These are phyloP conservation scores for Auriscalpium orientale DNA, from an alignment of 768 basidiomycete genomes.

Conservation along the genomic window DNA sequence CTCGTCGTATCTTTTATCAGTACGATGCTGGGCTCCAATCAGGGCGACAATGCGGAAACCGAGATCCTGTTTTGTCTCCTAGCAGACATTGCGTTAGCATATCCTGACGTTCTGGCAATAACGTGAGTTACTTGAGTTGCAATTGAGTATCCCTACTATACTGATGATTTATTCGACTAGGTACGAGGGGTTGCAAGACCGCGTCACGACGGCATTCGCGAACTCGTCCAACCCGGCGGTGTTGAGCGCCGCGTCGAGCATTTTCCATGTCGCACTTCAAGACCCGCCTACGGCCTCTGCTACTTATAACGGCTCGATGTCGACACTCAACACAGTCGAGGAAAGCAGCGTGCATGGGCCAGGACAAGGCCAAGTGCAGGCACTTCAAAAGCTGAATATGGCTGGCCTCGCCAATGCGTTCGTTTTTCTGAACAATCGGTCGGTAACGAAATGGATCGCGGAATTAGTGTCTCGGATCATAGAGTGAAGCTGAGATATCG, in stretches of 20 bases:
- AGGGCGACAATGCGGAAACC: slow-evolving; percentile 75
- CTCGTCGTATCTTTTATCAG: slow-evolving; percentile 68
- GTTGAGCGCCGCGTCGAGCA: slow-evolving; percentile 62
- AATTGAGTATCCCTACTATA: not conserved
- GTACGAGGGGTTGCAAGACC: slow-evolving; percentile 70
- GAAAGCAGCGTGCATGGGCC: slow-evolving; percentile 38
- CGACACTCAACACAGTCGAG: slow-evolving; percentile 58
- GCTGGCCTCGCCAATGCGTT: slow-evolving; percentile 67
- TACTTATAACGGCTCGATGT: slow-evolving; percentile 45
- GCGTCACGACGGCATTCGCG: slow-evolving; percentile 63
- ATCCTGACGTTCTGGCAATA: slow-evolving; percentile 67
- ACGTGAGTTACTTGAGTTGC: slow-evolving; percentile 44
- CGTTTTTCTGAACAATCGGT: slow-evolving; percentile 46
- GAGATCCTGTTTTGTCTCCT: slow-evolving; percentile 74
- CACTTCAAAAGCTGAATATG: slow-evolving; percentile 68
- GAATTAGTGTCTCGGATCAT: slow-evolving; percentile 48
- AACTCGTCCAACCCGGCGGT: slow-evolving; percentile 66
- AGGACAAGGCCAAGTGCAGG: slow-evolving; percentile 45
- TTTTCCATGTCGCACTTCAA: slow-evolving; percentile 63
- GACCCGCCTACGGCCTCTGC: slow-evolving; percentile 37
- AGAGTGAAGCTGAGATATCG: slow-evolving; percentile 25
- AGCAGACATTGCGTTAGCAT: slow-evolving; percentile 56
- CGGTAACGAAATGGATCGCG: slow-evolving; percentile 70
- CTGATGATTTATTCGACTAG: slow-evolving; percentile 28
- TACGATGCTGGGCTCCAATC: slow-evolving; percentile 66